Base-by-base conservation (phyloP, 306 rosid genomes). In the Quercus engelmannii region DNA sequence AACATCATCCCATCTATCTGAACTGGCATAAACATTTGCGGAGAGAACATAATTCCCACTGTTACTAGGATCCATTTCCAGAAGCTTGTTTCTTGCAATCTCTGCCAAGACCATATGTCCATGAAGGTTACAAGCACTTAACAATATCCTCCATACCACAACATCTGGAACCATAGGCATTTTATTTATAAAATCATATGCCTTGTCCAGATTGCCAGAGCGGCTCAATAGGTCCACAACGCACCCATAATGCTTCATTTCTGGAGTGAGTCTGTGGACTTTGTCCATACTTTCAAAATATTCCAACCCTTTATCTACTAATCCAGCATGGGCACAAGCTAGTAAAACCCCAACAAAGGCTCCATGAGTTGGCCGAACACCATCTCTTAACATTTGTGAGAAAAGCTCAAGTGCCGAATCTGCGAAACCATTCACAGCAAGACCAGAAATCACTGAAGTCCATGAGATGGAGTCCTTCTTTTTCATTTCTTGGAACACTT, bases 171-270 rank as follows among this genome's bases (percentile, higher is more conserved):
- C 75, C 52, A 91, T 26, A 15, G 92, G 95, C 97, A 94, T 92
- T 74, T 81, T 80, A 26, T 75, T 81, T 63, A 94, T 87, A 85
- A 92, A 92, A 33, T 84, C 89, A 21, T 87, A 82, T 38, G 99
- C 95, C 86, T 86, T 90, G 65, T 91, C 90, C 43, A 94, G 81
- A 82, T 85, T 75, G 58, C 99, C 97, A 14, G 93, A 86, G 71
- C 92, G 94, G 73, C 99, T 86, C 87, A 94, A 79, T 71, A 94
- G 93, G 86, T 92, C 97, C 76, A 91, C 97, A 13, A 94, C 84
- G 15, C 89, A 86, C 11, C 88, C 97, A 41, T 90, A 92, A 63
- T 92, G 98, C 83, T 92, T 94, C 97, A 88, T 91, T 86, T 86
- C 90, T 1, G 95, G 98, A 79, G 23, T 76, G 46, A 92, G 81